These are phyloP conservation scores for Paramecium pentaurelia DNA, from an alignment of 73 alveolate species.

Conservation along the genomic window DNA sequence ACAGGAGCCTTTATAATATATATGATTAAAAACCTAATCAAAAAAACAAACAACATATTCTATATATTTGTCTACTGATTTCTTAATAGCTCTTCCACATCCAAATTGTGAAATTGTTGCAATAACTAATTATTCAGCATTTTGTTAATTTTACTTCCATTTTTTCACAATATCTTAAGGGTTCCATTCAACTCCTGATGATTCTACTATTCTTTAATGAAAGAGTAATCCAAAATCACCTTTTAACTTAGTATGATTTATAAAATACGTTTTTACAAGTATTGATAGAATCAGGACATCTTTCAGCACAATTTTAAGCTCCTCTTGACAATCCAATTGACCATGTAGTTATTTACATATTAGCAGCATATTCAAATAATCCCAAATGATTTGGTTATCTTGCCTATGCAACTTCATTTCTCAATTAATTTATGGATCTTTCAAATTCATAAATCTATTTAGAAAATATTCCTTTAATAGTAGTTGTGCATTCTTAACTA, in stretches of 20 bases:
- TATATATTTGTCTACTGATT: not conserved
- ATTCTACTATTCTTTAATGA: not conserved
- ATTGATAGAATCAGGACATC: constrained; percentile 23
- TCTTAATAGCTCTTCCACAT: not conserved
- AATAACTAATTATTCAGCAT: not conserved
- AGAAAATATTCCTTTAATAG: constrained; percentile 17
- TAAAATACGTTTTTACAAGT: constrained; percentile 30
- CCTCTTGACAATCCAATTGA: constrained; percentile 19
- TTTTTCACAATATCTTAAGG: not conserved
- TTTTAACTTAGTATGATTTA: not conserved
- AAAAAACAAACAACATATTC: constrained; percentile 8
- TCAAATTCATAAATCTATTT: not conserved
- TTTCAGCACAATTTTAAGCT: constrained; percentile 48
- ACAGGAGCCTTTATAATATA: not conserved
- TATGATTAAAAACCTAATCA: not conserved
- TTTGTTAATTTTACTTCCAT: not conserved
- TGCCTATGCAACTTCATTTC: constrained; percentile 41
- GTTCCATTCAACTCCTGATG: not conserved
- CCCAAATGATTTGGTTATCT: constrained; percentile 29
- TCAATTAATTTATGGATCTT: not conserved
- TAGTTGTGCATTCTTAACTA: not conserved
- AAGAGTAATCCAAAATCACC: not conserved
- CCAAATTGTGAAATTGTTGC: not conserved
- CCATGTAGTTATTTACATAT: constrained; percentile 27
- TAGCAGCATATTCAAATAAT: constrained; percentile 28